Base-by-base conservation (phyloP, 495 filamentous ascomycete species). In the Penicillium silybi region DNA sequence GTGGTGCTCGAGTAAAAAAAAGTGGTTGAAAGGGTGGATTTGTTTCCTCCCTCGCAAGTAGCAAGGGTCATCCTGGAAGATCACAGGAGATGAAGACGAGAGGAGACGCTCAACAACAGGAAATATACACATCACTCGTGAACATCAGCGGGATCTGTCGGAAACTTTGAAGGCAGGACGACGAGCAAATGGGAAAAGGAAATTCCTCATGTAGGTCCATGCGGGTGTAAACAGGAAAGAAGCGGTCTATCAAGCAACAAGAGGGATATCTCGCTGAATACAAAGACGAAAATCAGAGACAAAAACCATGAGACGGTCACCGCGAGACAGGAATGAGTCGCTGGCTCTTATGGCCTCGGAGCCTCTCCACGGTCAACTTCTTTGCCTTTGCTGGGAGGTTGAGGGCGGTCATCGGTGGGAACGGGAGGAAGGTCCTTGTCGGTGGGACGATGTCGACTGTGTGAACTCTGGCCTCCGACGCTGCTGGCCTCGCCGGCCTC, bases 401-500 rank as follows among this genome's bases (percentile, higher is more conserved):
- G 55, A 2, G 57, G 41, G 7, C 25, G 47, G 27, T 48, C 53
- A 10, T 67, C 54, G 19, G 25, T 37, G 7, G 82, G 81, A 13
- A 81, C 57, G 6, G 80, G 75, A 10, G 82, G 81, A 8, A 85
- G 53, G 6, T 75, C 78, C 62, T 85, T 84, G 27, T 83, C 79
- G 38, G 55, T 54, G 13, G 66, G 57, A 29, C 52, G 63, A 27
- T 66, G 56, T 50, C 64, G 65, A 52, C 70, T 73, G 48, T 69
- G 65, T 53, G 65, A 65, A 48, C 70, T 73, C 16, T 70, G 67
- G 41, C 82, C 80, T 3, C 85, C 83, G 17, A 85, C 82, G 48
- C 87, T 92, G 4, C 79, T 81, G 16, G 82, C 87, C 68, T 97
- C 93, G 11, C 85, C 87, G 22, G 85, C 86, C 73, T 98, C 93